These are phyloP conservation scores for Capronia epimyces DNA, from an alignment of 2,329 filamentous ascomycete genomes.

Conservation along the genomic window DNA sequence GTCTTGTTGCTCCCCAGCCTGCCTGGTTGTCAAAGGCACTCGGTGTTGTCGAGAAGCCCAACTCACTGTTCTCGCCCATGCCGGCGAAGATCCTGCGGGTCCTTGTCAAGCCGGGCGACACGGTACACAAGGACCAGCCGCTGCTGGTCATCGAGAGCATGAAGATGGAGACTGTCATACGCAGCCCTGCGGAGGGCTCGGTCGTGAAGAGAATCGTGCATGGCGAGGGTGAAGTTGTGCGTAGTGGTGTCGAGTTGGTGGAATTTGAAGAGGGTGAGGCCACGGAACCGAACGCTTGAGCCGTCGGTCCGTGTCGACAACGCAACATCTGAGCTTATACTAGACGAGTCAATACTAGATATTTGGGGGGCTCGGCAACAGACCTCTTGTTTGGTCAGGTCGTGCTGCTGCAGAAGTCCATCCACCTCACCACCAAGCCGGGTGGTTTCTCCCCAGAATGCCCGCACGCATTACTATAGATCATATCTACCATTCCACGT, in stretches of 20 bases:
- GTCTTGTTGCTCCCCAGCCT: conserved; percentile 54
- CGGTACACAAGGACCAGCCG: conserved; percentile 77
- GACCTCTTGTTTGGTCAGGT: too few species aligned
- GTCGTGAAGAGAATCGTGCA: conserved; percentile 68
- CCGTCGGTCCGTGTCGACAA: not conserved
- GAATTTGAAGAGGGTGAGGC: conserved; percentile 56
- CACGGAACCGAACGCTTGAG: not conserved
- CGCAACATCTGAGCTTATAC: too few species aligned
- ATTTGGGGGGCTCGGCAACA: too few species aligned
- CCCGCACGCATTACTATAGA: too few species aligned
- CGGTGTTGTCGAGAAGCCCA: conserved; percentile 70
- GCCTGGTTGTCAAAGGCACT: conserved; percentile 83
- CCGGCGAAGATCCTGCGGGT: conserved; percentile 93
- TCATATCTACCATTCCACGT: too few species aligned
- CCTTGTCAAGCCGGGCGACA: conserved; percentile 74
- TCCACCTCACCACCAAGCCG: too few species aligned
- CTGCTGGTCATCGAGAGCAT: conserved; percentile 88
- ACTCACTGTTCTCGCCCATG: conserved; percentile 89
- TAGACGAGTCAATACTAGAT: too few species aligned
- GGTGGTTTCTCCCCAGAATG: too few species aligned
- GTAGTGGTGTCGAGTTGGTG: conserved; percentile 68
- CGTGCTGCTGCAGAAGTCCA: too few species aligned
- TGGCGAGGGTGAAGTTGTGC: conserved; percentile 73
- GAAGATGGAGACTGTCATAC: conserved; percentile 85
- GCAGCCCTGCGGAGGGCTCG: conserved; percentile 64